Evolutionary conservation across 129 eudicot species (phyloP), one percentile per base, ranked within the genome.

Genomic region (Rutidosis leptorrhynchoides): DNA sequence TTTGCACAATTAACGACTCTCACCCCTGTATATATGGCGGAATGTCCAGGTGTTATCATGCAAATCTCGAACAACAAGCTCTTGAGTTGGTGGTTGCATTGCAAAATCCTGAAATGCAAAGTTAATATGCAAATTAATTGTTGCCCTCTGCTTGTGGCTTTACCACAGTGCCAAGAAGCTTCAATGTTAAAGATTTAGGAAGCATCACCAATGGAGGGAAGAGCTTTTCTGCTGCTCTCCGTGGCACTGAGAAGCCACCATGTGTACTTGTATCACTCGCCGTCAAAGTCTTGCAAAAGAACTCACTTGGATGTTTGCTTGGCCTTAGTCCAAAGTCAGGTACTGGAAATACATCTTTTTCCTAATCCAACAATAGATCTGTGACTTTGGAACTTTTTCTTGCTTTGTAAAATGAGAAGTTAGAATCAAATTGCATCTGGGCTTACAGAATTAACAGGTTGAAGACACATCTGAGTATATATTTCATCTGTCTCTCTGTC

Each of bases 251-350:
- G 79, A 94, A 94, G 66, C 99, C 99, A 21, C 99, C 99, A 69
- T 94, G 99, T 1, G 99, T 94, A 80, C 97, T 94, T 12, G 99
- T 94, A 51, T 94, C 99, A 78, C 99, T 94, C 4, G 99, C 95
- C 4, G 99, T 94, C 76, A 94, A 78, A 63, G 99, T 94, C 82
- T 94, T 94, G 83, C 99, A 94, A 67, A 94, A 94, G 81, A 89
- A 94, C 40, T 94, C 99, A 58, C 75, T 85, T 37, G 99, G 97
- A 81, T 94, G 99, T 61, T 83, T 89, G 64, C 94, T 87, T 6
- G 83, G 78, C 74, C 79, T 94, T 46, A 86, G 75, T 4, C 99
- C 99, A 37, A 82, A 84, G 61, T 89, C 97, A 1, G 97, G 97
- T 67, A 94, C 78, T 2, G 90, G 97, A 71, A 89, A 74, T 15